Base-by-base conservation (phyloP, 768 basidiomycete species). In the Porphyrellus cyaneotinctus region DNA sequence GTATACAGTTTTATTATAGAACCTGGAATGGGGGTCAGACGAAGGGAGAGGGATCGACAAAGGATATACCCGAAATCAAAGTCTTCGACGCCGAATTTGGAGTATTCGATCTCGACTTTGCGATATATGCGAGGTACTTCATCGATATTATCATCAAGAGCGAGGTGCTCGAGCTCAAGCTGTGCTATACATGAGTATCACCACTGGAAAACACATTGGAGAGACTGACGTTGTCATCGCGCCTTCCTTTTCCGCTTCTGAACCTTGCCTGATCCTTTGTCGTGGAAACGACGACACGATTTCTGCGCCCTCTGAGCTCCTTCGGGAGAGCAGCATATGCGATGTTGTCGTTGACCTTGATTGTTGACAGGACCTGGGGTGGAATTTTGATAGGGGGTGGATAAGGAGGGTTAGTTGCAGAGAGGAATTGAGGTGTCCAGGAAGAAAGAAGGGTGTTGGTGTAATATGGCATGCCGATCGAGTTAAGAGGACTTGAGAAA, bases 11-110 rank as follows among this genome's bases (percentile, higher is more conserved):
- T 84, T 85, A 70, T 99, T 99, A 73, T 94, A 98, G 68, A 91
- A 98, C 2, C 93, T 95, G 54, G 3, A 54, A 48, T 30, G 15
- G 24, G 14, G 0, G 39, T 58, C 11, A 57, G 53, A 37, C 2
- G 2, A 26, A 43, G 38, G 36, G 23, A 41, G 22, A 39, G 1
- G 45, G 38, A 30, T 20, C 6, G 2, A 22, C 3, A 26, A 10
- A 36, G 31, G 13, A 67, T 79, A 51, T 66, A 92, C 94, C 81
- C 95, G 63, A 99, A 99, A 70, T 99, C 97, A 63, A 99, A 99
- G 70, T 99, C 95, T 66, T 97, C 95, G 17, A 98, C 91, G 5
- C 95, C 95, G 63, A 99, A 99, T 64, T 95, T 95, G 35, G 91
- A 95, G 67, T 99, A 99, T 69, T 95, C 92, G 63, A 99, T 99